Evolutionary conservation across 768 basidiomycete species (phyloP).

Genomic region (Pleurotus giganteus): DNA sequence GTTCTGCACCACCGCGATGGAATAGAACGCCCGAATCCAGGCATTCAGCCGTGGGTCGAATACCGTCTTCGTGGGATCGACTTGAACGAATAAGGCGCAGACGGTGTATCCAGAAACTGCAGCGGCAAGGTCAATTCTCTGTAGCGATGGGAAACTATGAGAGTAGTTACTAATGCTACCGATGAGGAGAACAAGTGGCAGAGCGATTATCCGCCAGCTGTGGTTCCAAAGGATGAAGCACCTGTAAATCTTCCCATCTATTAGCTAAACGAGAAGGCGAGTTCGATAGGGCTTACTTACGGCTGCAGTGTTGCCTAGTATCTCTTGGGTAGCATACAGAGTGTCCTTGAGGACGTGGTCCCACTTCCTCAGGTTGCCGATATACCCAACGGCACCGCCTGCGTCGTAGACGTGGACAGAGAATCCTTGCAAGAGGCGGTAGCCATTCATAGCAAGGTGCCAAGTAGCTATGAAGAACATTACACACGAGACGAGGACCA

Average conservation of each 20-base stretch:
- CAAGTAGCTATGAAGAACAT: constrained; percentile 18
- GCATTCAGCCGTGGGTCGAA: constrained; percentile 14
- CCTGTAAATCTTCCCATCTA: constrained; percentile 17
- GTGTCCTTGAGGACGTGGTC: constrained; percentile 18
- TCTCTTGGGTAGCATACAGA: constrained; percentile 17
- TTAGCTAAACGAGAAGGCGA: not conserved
- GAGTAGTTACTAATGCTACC: constrained; percentile 13
- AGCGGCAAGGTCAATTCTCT: not conserved
- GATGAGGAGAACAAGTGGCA: constrained; percentile 15
- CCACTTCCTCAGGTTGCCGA: constrained; percentile 17
- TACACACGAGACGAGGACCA: constrained; percentile 14
- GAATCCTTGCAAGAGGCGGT: constrained; percentile 15
- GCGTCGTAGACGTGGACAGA: constrained; percentile 2
- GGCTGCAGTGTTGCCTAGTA: constrained; percentile 17
- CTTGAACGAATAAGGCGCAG: constrained; percentile 11
- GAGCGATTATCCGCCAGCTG: constrained; percentile 12
- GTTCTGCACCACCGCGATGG: constrained; percentile 18
- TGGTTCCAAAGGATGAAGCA: constrained; percentile 20
- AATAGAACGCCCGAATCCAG: constrained; percentile 19
- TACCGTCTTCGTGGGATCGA: constrained; percentile 11
- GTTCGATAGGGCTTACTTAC: constrained; percentile 3
- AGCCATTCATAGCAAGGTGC: constrained; percentile 18
- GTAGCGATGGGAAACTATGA: not conserved
- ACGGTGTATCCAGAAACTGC: constrained; percentile 18
- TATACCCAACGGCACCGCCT: constrained; percentile 16